Evolutionary conservation across 179 eudicot species (phyloP).

Genomic region (Amaranthus tricolor): DNA sequence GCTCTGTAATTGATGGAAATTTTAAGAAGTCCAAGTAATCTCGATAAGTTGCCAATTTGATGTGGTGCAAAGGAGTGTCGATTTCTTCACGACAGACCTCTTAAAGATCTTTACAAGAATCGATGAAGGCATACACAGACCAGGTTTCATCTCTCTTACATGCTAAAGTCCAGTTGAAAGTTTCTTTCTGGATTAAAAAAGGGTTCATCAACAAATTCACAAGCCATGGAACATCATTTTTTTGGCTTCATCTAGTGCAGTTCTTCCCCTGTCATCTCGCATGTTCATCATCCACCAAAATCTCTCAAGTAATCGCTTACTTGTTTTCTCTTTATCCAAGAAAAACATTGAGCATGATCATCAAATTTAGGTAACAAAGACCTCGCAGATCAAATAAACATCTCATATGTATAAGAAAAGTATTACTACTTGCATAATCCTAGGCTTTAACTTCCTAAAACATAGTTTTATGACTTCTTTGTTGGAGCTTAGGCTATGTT

Average conservation of each 20-base stretch:
- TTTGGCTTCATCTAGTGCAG: background rate
- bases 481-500: no score
- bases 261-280: background rate
- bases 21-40: background rate
- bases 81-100: background rate
- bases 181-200: background rate
- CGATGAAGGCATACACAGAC: constrained; percentile 7
- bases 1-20: background rate
- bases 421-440: no score
- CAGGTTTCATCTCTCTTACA: background rate
- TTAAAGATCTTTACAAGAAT: background rate
- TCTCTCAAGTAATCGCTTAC: background rate
- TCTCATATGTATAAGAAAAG: no score
- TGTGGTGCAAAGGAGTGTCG: constrained; percentile 12
- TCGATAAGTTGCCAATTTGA: background rate
- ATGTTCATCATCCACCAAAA: constrained; percentile 2
- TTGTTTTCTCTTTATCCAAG: background rate
- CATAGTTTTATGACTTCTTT: no score
- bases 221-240: background rate
- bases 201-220: background rate
- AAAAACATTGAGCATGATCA: no score
- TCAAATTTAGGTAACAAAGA: no score
- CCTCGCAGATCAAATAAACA: no score
- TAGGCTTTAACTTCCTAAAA: no score
- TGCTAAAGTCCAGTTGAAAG: background rate